Evolutionary conservation across 306 rosid species (phyloP).

Genomic region (Pueraria montana): DNA sequence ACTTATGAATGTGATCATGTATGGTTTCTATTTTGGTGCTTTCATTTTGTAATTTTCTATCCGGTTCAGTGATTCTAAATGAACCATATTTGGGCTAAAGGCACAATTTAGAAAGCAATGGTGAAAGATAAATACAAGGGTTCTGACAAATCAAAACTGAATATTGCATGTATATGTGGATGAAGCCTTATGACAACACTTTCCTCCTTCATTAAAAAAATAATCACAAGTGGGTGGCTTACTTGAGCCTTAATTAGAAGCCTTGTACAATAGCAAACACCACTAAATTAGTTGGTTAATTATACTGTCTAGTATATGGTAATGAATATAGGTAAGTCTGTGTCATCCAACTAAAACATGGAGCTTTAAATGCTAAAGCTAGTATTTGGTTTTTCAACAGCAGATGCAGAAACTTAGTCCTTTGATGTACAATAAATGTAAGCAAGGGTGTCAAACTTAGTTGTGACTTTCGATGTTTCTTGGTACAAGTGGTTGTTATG

Average conservation of each 20-base stretch:
- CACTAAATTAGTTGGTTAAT: not conserved
- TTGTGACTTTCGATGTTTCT: slow-evolving; percentile 11
- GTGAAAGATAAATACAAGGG: not conserved
- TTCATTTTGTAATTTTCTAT: not conserved
- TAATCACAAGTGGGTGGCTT: not conserved
- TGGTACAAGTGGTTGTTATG: slow-evolving; percentile 28
- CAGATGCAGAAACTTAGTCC: slow-evolving; percentile 32
- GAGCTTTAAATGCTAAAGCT: slow-evolving; percentile 13
- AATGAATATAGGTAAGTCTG: not conserved
- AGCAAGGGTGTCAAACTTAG: not conserved
- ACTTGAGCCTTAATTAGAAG: slow-evolving; percentile 15
- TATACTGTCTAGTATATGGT: slow-evolving; percentile 6
- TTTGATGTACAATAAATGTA: slow-evolving; percentile 32
- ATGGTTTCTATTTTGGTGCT: slow-evolving; percentile 19
- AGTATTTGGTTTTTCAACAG: slow-evolving; percentile 8
- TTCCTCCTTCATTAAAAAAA: not conserved
- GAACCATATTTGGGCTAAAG: not conserved
- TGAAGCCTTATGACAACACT: too few relatives aligned
- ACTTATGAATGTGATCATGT: not conserved
- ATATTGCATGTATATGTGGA: slow-evolving; percentile 8
- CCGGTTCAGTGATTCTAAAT: not conserved
- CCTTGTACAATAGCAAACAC: not conserved
- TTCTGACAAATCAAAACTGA: slow-evolving; percentile 9
- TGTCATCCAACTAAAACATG: slow-evolving; percentile 16
- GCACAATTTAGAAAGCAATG: not conserved